Base-by-base conservation (phyloP, 2,329 filamentous ascomycete genomes). In the Cyanodermella asteris region DNA sequence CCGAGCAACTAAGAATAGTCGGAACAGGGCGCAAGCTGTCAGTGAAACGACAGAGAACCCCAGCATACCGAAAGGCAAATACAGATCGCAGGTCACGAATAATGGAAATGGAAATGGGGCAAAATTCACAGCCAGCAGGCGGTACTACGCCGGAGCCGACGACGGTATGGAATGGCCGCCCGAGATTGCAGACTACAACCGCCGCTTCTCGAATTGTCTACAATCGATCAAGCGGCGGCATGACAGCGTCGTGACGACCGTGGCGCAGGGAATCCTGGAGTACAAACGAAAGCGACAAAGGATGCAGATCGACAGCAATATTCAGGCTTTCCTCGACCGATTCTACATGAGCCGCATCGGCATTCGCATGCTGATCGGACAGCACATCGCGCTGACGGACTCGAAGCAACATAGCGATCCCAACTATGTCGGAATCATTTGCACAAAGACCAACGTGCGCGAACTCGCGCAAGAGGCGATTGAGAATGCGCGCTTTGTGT, bases 281-380 rank as follows among this genome's bases (percentile, higher is more conserved):
- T 97, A 91, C 61, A 97, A 97, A 56, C 77, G 84, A 28, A 84
- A 75, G 46, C 69, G 81, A 33, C 87, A 97, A 60, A 71, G 87
- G 27, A 87, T 94, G 73, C 87, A 94, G 46, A 97, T 97, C 42
- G 87, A 94, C 52, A 73, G 82, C 46, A 90, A 82, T 39, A 93
- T 97, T 31, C 87, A 97, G 49, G 73, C 80, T 28, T 97, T 97
- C 58, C 68, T 97, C 36, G 87, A 97, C 53, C 77, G 87, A 31
- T 97, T 97, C 53, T 97, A 97, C 61, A 97, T 97, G 87, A 93
- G 82, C 22, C 78, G 87, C 34, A 97, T 97, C 43, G 87, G 87
- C 36, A 97, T 97, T 38, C 77, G 87, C 39, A 97, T 97, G 87
- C 70, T 97, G 25, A 93, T 97, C 40, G 87, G 87, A 26, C 87